These are phyloP conservation scores for Carnegiea gigantea DNA, from an alignment of 179 eudicot species.

Conservation along the genomic window DNA sequence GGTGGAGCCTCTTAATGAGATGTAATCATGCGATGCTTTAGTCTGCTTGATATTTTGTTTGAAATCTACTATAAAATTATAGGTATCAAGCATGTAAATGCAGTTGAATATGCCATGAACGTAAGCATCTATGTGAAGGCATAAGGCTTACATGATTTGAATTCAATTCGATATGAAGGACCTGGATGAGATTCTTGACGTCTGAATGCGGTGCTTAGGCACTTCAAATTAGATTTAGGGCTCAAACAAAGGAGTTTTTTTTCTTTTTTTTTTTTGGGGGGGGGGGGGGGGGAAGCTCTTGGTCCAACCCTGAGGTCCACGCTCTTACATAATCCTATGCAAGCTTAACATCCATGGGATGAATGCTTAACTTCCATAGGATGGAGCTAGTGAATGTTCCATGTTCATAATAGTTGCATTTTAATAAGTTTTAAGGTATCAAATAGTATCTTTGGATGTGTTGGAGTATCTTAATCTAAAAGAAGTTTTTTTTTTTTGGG, in stretches of 20 bases:
- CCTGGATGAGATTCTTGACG: neutral
- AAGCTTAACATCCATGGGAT: neutral
- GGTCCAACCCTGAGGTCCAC: neutral
- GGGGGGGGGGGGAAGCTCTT: neutral
- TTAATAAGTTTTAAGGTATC: neutral
- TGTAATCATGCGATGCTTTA: neutral
- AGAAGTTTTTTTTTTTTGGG: too few species aligned
- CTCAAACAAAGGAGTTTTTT: neutral
- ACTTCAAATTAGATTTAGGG: too few species aligned
- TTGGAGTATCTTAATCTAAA: neutral
- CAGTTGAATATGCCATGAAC: neutral
- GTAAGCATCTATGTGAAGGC: neutral
- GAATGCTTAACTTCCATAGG: neutral
- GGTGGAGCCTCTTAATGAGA: slow-evolving; percentile 46
- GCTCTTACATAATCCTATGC: neutral
- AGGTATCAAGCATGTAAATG: neutral
- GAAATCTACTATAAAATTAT: neutral
- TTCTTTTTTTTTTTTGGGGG: neutral
- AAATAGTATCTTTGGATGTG: neutral
- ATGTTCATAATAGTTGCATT: neutral
- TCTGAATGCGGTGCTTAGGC: neutral
- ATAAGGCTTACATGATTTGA: neutral
- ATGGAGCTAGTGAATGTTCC: neutral
- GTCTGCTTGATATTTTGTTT: neutral
- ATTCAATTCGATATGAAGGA: neutral